Evolutionary conservation across 2,329 filamentous ascomycete species (phyloP), one percentile per base, ranked within the genome.

Genomic region (Lecanicillium sp.): DNA sequence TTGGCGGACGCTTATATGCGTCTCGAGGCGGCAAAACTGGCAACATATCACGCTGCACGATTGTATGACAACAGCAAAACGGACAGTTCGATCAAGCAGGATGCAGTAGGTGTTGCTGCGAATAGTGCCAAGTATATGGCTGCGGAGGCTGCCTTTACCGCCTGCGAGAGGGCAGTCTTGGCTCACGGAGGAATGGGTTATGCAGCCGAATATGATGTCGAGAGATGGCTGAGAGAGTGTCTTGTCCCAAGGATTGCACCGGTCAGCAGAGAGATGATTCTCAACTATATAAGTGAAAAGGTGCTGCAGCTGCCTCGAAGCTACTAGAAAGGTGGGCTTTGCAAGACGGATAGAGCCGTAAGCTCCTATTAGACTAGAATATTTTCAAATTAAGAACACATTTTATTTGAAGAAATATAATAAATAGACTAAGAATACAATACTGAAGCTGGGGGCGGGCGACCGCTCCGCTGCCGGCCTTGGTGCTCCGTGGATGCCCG

Each of bases 81-180:
- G 3, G 76, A 79, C 41, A 46, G 59, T 6, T 66, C 62, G 0
- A 66, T 80, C 29, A 68, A 66, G 2, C 68, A 68, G 36, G 66
- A 76, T 29, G 67, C 71, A 0, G 63, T 85, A 1, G 80, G 80
- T 0, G 69, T 83, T 1, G 78, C 77, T 29, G 75, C 76, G 48
- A 80, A 85, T 57, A 80, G 74, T 46, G 81, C 79, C 28, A 86
- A 87, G 58, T 85, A 83, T 47, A 52, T 85, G 51, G 79, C 78
- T 3, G 77, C 75, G 0, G 78, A 82, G 52, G 75, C 76, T 4
- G 76, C 77, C 0, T 81, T 78, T 44, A 66, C 63, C 29, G 75
- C 78, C 3, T 80, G 76, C 47, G 77, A 82, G 57, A 62, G 73
- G 33, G 75, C 74, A 0, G 68, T 80, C 1, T 51, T 81, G 49